Conservation (phyloP, 805 yeast genomes). For the Blastobotrys muscicola region DNA sequence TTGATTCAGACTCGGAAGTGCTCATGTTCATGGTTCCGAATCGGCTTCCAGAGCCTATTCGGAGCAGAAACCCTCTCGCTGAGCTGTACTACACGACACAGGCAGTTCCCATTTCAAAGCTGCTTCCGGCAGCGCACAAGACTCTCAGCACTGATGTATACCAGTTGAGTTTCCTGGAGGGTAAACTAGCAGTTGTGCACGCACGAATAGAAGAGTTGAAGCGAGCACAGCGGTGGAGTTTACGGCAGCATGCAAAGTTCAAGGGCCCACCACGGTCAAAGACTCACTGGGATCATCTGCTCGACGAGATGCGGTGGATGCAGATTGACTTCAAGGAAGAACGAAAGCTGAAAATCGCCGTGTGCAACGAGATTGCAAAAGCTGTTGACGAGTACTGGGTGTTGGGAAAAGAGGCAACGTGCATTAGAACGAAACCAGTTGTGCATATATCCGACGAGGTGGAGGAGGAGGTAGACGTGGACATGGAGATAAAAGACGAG, state of each 20-base stretch:
- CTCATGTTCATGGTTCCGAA: slow-evolving; percentile 26
- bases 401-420: slow-evolving; percentile 54
- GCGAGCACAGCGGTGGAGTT: slow-evolving; percentile 80
- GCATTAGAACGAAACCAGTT: slow-evolving; percentile 47
- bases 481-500: slow-evolving; percentile 7
- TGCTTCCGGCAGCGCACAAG: slow-evolving; percentile 80
- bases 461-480: slow-evolving; percentile 9
- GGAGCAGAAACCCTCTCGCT: slow-evolving; percentile 43
- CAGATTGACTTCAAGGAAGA: slow-evolving; percentile 67
- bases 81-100: slow-evolving; percentile 84
- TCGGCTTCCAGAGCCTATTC: slow-evolving; percentile 28
- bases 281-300: slow-evolving; percentile 61
- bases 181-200: slow-evolving; percentile 80
- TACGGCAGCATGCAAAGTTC: slow-evolving; percentile 70
- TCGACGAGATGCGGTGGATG: slow-evolving; percentile 81
- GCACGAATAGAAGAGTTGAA: slow-evolving; percentile 88
- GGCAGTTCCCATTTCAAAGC: slow-evolving; percentile 71
- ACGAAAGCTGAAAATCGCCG: slow-evolving; percentile 56
- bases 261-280: slow-evolving; percentile 50
- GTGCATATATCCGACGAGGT: slow-evolving; percentile 18
- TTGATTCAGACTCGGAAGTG: slow-evolving; percentile 13
- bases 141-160: slow-evolving; percentile 75
- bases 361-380: slow-evolving; percentile 60
- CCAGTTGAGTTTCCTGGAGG: slow-evolving; percentile 79
- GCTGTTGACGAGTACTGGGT: slow-evolving; percentile 72